Evolutionary conservation across 108 stramenopile species (phyloP).

Genomic region (Pseudonitzschia multiseries): DNA sequence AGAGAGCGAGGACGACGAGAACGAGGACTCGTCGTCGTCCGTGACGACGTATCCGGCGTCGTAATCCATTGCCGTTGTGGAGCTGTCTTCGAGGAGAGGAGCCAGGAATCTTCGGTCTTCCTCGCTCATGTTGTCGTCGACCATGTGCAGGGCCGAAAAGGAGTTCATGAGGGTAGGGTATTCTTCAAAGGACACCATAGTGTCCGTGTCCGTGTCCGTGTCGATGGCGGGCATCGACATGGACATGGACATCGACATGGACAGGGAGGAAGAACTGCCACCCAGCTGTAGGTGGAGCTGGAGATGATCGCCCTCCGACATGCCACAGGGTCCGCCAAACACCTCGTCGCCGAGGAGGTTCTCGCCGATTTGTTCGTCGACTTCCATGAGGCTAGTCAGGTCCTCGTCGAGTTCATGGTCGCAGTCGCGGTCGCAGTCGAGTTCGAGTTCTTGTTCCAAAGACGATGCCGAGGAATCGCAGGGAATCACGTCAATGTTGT

Average conservation of each 20-base stretch:
- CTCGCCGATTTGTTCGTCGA: constrained; percentile 56
- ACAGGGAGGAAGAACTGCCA: too few relatives aligned
- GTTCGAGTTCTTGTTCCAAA: too few relatives aligned
- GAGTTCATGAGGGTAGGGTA: constrained; percentile 23
- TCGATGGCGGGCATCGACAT: too few relatives aligned
- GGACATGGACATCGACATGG: too few relatives aligned
- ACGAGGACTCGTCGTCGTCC: neutral
- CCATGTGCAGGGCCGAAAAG: constrained; percentile 1
- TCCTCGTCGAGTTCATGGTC: too few relatives aligned
- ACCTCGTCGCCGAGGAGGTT: constrained; percentile 54
- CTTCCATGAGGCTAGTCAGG: constrained; percentile 43
- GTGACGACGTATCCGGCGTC: constrained; percentile 6
- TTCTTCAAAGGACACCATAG: too few relatives aligned
- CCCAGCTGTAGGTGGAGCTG: too few relatives aligned
- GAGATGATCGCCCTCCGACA: neutral
- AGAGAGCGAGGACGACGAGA: too few relatives aligned
- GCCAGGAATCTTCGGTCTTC: constrained; percentile 32
- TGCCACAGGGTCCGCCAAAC: constrained; percentile 24
- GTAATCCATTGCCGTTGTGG: constrained; percentile 4
- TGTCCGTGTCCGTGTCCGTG: too few relatives aligned
- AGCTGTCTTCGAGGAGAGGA: constrained; percentile 27
- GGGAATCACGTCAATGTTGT: neutral
- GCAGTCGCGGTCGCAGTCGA: too few relatives aligned
- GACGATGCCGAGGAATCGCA: constrained; percentile 5
- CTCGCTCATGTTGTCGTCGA: constrained; percentile 27